Evolutionary conservation across 129 eudicot species (phyloP), one percentile per base, ranked within the genome.

Genomic region (Mikania micrantha): DNA sequence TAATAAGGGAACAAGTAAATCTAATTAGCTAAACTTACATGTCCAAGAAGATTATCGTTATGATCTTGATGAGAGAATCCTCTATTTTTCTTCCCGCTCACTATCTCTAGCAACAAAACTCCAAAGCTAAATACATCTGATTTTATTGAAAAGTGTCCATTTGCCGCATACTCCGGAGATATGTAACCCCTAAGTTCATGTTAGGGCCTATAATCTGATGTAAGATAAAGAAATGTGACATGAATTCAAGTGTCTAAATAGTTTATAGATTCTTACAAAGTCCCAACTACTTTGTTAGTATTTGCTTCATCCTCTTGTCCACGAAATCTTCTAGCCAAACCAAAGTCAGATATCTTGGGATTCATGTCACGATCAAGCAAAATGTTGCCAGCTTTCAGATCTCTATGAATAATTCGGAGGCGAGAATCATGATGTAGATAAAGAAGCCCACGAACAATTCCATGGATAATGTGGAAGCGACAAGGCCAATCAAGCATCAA

Each of bases 61-160:
- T 80, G 84, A 8, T 80, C 84, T 57, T 44, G 68, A 42, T 80
- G 81, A 75, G 66, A 45, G 41, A 80, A 80, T 60, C 58, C 81
- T 66, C 74, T 66, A 66, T 80, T 80, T 70, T 74, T 70, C 49
- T 68, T 66, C 62, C 84, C 84, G 34, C 84, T 80, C 35, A 80
- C 70, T 36, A 80, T 80, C 71, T 80, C 84, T 49, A 80, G 60
- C 9, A 80, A 74, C 13, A 80, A 3, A 24, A 74, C 84, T 27
- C 80, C 80, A n/a, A 69, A 80, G 57, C 84, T 80, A 29, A 69
- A 74, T 59, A 80, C 84, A 47, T 80, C 84, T 5, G 84, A 80
- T 56, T 80, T 80, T 24, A 59, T 60, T 25, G 84, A 80, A 45
- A 80, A 80, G n/a, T 60, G 74, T 7, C 84, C 84, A 9, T 80